phyloP scores from a whole-genome alignment of 208 protist genomes.

The Trypanosomatidae sp. region DNA sequence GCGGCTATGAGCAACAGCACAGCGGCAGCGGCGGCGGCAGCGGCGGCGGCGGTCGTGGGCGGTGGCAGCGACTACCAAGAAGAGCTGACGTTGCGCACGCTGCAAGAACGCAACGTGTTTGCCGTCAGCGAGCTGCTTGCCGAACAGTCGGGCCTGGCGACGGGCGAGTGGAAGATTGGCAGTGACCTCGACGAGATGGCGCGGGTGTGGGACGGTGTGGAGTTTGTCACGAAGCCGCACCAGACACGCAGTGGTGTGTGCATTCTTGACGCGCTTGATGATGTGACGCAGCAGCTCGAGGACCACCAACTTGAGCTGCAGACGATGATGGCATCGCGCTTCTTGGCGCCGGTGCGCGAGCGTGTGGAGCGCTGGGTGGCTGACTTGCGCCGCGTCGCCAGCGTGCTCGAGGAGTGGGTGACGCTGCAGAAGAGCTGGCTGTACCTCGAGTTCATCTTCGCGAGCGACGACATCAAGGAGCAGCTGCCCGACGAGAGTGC shows the following conservation, averaged over 20 bases:
- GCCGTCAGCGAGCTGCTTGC: conserved; percentile 69
- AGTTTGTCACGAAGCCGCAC: conserved; percentile 76
- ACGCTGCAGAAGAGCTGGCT: conserved; percentile 95
- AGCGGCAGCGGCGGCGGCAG: no score
- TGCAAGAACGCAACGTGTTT: conserved; percentile 80
- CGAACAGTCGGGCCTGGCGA: conserved; percentile 87
- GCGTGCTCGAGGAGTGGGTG: conserved; percentile 94
- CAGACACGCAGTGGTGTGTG: conserved; percentile 77
- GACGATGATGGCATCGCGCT: conserved; percentile 87
- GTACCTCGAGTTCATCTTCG: conserved; percentile 98
- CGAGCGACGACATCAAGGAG: conserved; percentile 94
- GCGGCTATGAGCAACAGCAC: no score
- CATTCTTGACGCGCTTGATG: conserved; percentile 84
- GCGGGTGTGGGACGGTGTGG: conserved; percentile 63
- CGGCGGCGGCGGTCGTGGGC: no score
- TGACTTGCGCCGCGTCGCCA: conserved; percentile 66
- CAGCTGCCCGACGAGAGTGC: conserved; percentile 87
- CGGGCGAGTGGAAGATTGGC: conserved; percentile 87
- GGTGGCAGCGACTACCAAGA: conserved; percentile 85
- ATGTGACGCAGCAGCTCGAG: conserved; percentile 88
- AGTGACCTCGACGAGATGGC: conserved; percentile 86
- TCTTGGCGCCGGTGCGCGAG: conserved; percentile 68
- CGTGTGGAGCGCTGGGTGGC: conserved; percentile 86
- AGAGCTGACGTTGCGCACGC: conserved; percentile 56
- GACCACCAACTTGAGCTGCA: conserved; percentile 89